phyloP scores from a whole-genome alignment of 768 basidiomycete genomes.

The Tulasnella sp. region DNA sequence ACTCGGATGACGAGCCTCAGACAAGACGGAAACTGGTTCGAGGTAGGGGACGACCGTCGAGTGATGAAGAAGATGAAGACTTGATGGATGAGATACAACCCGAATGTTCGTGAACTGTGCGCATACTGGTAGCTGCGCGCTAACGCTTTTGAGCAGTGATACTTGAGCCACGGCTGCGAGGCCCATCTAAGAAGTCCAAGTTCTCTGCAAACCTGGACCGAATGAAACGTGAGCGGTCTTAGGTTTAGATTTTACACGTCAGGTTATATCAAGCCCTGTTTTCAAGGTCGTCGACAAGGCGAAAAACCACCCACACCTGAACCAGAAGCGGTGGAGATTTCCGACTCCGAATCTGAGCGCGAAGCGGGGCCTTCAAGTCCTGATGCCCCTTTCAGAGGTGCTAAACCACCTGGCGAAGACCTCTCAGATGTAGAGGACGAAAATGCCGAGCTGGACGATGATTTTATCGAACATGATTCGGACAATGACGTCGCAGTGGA shows the following conservation, averaged over 20 bases:
- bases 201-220: conserved; percentile 65
- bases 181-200: conserved; percentile 53
- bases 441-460: conserved; percentile 35
- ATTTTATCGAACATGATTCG: conserved; percentile 66
- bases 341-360: conserved; percentile 8
- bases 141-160: conserved; percentile 47
- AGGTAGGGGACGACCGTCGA: conserved; percentile 18
- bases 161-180: conserved; percentile 59
- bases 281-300: conserved; percentile 40
- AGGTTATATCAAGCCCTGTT: background rate
- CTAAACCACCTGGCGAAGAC: conserved; percentile 32
- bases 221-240: conserved; percentile 53
- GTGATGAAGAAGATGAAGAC: conserved; percentile 41
- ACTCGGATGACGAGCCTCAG: conserved; percentile 21
- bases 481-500: conserved; percentile 41
- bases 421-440: conserved; percentile 28
- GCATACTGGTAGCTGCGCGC: background rate
- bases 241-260: conserved; percentile 10
- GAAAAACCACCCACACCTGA: background rate
- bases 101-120: conserved; percentile 47
- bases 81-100: conserved; percentile 52
- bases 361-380: conserved; percentile 16
- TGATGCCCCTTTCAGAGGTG: conserved; percentile 14
- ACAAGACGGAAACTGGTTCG: conserved; percentile 13
- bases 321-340: conserved; percentile 19